Evolutionary conservation across 73 alveolate genomes (phyloP).

Genomic region (Strombidium stylifer): DNA sequence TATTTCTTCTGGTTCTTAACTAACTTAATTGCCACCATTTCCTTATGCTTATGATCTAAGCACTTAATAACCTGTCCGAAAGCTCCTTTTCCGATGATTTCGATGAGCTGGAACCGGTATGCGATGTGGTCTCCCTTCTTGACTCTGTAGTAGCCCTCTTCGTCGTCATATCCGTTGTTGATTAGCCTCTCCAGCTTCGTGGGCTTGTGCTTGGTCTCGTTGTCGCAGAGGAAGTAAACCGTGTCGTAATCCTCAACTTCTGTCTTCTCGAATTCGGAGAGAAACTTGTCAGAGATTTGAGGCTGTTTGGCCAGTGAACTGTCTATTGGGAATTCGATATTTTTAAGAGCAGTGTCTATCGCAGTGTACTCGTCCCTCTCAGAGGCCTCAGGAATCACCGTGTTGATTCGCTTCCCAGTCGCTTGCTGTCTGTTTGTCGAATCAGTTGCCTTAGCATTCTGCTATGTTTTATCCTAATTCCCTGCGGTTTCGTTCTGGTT

Average conservation of each 20-base stretch:
- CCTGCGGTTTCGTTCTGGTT: no score
- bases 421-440: no score
- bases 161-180: slow-evolving; percentile 67
- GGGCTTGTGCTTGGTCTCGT: slow-evolving; percentile 13
- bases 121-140: slow-evolving; percentile 71
- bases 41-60: slow-evolving; percentile 81
- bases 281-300: neutral
- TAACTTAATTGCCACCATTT: slow-evolving; percentile 77
- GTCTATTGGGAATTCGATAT: neutral
- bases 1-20: slow-evolving; percentile 63
- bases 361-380: slow-evolving; percentile 35
- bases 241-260: slow-evolving; percentile 36
- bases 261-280: slow-evolving; percentile 31
- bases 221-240: slow-evolving; percentile 22
- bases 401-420: no score
- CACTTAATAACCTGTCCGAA: slow-evolving; percentile 88
- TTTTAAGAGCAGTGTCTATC: slow-evolving; percentile 2
- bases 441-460: no score
- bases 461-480: no score
- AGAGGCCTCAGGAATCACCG: slow-evolving; percentile 29
- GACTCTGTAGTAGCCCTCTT: slow-evolving; percentile 72
- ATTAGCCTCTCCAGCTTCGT: slow-evolving; percentile 19
- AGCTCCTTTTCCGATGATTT: slow-evolving; percentile 84
- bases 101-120: slow-evolving; percentile 74
- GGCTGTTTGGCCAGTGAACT: neutral